phyloP scores from a whole-genome alignment of 495 filamentous ascomycete genomes.

The Diplogelasinospora grovesii region DNA sequence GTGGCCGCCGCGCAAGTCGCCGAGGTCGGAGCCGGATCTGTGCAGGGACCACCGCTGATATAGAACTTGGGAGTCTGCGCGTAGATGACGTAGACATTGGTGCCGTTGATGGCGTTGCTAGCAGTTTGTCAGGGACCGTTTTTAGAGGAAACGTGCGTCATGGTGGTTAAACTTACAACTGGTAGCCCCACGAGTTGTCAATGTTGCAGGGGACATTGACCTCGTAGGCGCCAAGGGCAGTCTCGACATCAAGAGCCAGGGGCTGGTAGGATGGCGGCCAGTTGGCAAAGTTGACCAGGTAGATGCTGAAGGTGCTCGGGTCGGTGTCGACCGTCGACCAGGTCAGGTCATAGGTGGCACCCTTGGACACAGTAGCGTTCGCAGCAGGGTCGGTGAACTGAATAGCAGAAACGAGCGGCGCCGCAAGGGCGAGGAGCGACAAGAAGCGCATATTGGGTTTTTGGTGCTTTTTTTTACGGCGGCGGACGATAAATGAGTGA shows the following conservation, averaged over 20 bases:
- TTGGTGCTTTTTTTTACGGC: conserved; percentile 3
- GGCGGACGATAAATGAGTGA: conserved; percentile 19
- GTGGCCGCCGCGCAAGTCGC: conserved; percentile 19
- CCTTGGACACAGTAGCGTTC: conserved; percentile 33
- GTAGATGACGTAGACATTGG: conserved; percentile 45
- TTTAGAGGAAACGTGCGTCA: too few relatives aligned
- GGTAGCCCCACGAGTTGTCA: conserved; percentile 35
- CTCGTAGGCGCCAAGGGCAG: conserved; percentile 19
- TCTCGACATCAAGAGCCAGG: conserved; percentile 31
- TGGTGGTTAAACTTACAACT: conserved; percentile 32
- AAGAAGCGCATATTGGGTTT: conserved; percentile 19
- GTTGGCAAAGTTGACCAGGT: conserved; percentile 45
- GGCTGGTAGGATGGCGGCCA: conserved; percentile 40
- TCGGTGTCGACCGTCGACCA: conserved; percentile 44
- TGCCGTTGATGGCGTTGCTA: conserved; percentile 43
- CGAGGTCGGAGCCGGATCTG: conserved; percentile 7
- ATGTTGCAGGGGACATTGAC: conserved; percentile 39
- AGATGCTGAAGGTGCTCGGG: conserved; percentile 35
- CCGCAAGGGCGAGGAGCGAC: conserved; percentile 22
- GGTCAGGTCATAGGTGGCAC: conserved; percentile 25
- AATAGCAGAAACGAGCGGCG: conserved; percentile 27
- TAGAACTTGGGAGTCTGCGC: conserved; percentile 39
- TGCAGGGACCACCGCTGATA: conserved; percentile 19
- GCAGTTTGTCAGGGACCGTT: too few relatives aligned
- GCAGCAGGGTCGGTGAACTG: conserved; percentile 17